Evolutionary conservation across 257 asterid genomes (phyloP), one percentile per base, ranked within the genome.

Genomic region (Forsythia suspensa): DNA sequence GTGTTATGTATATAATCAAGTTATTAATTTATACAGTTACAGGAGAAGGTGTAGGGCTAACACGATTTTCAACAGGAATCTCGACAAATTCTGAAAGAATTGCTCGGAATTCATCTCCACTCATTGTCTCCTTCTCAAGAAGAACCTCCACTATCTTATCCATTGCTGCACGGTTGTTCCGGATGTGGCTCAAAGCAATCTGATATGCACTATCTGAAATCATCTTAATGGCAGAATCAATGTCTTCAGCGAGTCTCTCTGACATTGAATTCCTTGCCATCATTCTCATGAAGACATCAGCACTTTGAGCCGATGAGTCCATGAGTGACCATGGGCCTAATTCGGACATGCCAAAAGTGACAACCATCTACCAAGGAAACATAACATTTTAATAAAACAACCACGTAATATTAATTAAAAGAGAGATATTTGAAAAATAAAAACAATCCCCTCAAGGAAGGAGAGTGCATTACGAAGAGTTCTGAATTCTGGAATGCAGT

Each of bases 181-280:
- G 65, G 69, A 92, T 93, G 24, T 92, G 98, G 82, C 83, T 80
- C 81, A 91, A 84, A 9, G 98, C 98, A 37, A 95, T 89, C 89
- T 89, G 90, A 72, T 95, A 95, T 4, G 97, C 98, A 36, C 80
- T 84, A 13, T 95, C 97, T 3, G 98, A 89, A 48, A 93, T 76
- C 87, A 76, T 88, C 94, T 95, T 95, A 29, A 95, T 88, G 6
- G 99, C 99, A n/a, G 84, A 72, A 81, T 95, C 99, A 42, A 95
- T 95, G 81, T 95, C 99, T 92, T 93, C 95, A 1, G 99, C 98
- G 9, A 95, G 99, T 89, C 65, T 95, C 80, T 95, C 99, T 0
- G 99, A 95, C 98, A 95, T 95, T 0, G 98, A 95, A 73, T 95
- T 95, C 81, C 98, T 85, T 4, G 98, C 98, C 98, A 92, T 95